Conservation (phyloP, 495 filamentous ascomycete species). For the Staphylotrichum tortipilum region DNA sequence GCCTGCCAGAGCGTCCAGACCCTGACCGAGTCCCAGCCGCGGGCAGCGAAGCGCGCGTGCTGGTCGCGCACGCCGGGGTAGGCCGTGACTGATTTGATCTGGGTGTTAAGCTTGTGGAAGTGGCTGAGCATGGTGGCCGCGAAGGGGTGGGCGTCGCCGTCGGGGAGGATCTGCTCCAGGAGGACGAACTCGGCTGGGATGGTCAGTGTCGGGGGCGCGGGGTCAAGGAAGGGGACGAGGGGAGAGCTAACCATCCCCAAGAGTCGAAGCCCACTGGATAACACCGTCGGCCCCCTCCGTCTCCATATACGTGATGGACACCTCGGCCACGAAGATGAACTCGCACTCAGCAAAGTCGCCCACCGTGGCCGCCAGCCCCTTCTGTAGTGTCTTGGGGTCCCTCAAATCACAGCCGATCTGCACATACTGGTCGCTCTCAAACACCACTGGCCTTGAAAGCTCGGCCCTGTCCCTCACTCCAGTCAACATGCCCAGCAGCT, state of each 20-base stretch:
- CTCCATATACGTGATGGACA: conserved; percentile 88
- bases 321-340: conserved; percentile 77
- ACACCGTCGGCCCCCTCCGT: conserved; percentile 61
- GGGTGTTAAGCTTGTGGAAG: conserved; percentile 72
- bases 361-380: conserved; percentile 46
- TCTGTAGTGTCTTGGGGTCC: conserved; percentile 49
- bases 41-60: conserved; percentile 50
- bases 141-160: conserved; percentile 71
- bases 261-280: conserved; percentile 57
- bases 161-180: conserved; percentile 80
- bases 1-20: conserved; percentile 67
- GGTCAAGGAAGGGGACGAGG: neutral
- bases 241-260: conserved; percentile 50
- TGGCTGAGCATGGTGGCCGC: conserved; percentile 79
- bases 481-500: conserved; percentile 38
- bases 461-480: conserved; percentile 2
- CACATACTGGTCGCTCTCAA: conserved; percentile 62
- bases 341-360: conserved; percentile 44
- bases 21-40: conserved; percentile 55
- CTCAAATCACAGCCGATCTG: conserved; percentile 78
- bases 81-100: conserved; percentile 58
- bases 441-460: conserved; percentile 28
- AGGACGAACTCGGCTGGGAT: conserved; percentile 70
- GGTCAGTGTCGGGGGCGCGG: neutral
- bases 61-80: conserved; percentile 62